phyloP scores from a whole-genome alignment of 257 asterid species.

The Scutellaria minor region DNA sequence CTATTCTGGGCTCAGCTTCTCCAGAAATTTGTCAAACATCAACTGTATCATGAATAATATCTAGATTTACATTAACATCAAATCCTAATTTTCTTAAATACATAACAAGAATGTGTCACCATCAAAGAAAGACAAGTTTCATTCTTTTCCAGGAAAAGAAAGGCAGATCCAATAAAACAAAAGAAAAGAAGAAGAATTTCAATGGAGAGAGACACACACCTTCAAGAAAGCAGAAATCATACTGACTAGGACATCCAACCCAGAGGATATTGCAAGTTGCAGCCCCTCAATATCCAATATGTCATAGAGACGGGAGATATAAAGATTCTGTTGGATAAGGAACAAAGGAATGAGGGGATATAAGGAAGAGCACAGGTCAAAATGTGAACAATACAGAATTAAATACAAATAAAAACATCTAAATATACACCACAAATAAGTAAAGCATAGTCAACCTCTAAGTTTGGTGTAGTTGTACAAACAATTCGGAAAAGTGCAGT shows the following conservation, averaged over 20 bases:
- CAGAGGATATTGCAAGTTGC: constrained; percentile 69
- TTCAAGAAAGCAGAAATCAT: constrained; percentile 63
- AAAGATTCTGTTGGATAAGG: constrained; percentile 60
- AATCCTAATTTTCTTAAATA: neutral
- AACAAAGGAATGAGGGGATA: constrained; percentile 10
- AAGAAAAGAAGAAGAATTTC: neutral
- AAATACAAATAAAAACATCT: neutral
- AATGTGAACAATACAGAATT: constrained; percentile 28
- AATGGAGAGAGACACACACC: constrained; percentile 52
- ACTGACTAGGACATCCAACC: constrained; percentile 70
- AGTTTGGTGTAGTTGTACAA: constrained; percentile 68
- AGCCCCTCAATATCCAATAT: constrained; percentile 83
- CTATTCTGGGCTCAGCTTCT: constrained; percentile 7
- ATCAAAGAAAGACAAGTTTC: neutral
- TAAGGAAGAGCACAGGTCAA: constrained; percentile 36
- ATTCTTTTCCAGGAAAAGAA: constrained; percentile 6
- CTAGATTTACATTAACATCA: constrained; percentile 2
- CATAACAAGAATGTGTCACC: constrained; percentile 6
- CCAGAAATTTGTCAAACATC: neutral
- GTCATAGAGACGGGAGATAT: constrained; percentile 72
- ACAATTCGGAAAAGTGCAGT: constrained; percentile 77
- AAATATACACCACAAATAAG: constrained; percentile 25
- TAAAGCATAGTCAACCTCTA: constrained; percentile 68
- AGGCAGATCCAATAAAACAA: constrained; percentile 20
- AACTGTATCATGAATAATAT: constrained; percentile 17